Evolutionary conservation across 1,139 yeast genomes (phyloP).

Genomic region (Diutina mesorugosa): DNA sequence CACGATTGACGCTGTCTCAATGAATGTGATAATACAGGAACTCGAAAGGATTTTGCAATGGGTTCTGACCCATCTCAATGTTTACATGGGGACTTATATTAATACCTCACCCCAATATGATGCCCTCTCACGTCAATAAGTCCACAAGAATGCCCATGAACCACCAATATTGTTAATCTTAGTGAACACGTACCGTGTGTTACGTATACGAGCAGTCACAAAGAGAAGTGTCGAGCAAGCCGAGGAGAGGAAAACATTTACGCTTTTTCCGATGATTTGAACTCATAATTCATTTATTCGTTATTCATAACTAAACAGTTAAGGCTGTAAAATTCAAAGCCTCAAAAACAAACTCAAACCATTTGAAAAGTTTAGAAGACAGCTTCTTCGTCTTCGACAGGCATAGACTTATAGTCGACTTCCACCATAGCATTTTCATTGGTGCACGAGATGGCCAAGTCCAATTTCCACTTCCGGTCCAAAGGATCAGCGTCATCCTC

Average conservation of each 20-base stretch:
- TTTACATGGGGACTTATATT: constrained; percentile 34
- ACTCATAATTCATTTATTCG: not conserved
- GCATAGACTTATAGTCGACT: constrained; percentile 41
- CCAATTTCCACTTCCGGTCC: constrained; percentile 44
- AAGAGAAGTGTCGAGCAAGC: too few relatives aligned
- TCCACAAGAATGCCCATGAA: not conserved
- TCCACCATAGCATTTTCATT: constrained; percentile 50
- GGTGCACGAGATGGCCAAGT: constrained; percentile 43
- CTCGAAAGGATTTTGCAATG: constrained; percentile 41
- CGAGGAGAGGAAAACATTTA: not conserved
- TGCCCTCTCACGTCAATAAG: constrained; percentile 10
- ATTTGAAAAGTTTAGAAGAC: not conserved
- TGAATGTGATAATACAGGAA: constrained; percentile 31
- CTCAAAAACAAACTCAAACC: not conserved
- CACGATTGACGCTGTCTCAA: constrained; percentile 67
- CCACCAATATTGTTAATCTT: too few relatives aligned
- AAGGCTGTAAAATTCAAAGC: not conserved
- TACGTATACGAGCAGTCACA: too few relatives aligned
- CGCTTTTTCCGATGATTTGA: too few relatives aligned
- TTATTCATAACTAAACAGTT: not conserved
- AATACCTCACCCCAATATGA: constrained; percentile 56
- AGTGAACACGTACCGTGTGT: too few relatives aligned
- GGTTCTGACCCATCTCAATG: constrained; percentile 34
- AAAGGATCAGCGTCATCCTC: constrained; percentile 30
- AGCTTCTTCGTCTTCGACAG: constrained; percentile 7